phyloP scores from a whole-genome alignment of 108 stramenopile genomes.

The Skeletonema tropicum region DNA sequence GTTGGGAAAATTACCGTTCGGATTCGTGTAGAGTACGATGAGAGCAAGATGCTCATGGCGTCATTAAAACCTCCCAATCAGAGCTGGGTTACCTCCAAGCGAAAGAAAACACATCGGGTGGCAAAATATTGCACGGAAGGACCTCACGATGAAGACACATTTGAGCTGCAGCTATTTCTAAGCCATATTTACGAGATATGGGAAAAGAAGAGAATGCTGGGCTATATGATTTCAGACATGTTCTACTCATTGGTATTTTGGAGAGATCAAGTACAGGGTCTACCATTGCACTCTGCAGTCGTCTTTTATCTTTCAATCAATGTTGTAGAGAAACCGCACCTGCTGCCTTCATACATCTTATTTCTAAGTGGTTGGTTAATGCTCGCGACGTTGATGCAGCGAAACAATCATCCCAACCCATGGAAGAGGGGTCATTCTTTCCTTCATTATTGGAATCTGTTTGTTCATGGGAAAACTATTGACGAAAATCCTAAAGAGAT shows the following conservation, averaged over 20 bases:
- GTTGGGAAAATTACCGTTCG: constrained; percentile 72
- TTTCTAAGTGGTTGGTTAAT: constrained; percentile 69
- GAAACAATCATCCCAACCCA: constrained; percentile 72
- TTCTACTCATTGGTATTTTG: constrained; percentile 69
- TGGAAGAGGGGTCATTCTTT: constrained; percentile 72
- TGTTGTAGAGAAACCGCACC: constrained; percentile 67
- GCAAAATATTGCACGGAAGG: constrained; percentile 59
- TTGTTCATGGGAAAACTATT: constrained; percentile 29
- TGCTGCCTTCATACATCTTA: constrained; percentile 50
- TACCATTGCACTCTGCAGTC: constrained; percentile 74
- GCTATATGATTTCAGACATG: constrained; percentile 38
- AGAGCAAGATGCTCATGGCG: constrained; percentile 48
- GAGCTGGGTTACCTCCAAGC: constrained; percentile 57
- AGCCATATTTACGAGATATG: constrained; percentile 79
- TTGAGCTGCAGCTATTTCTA: constrained; percentile 17
- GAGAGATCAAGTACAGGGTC: constrained; percentile 70
- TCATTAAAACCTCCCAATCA: constrained; percentile 22
- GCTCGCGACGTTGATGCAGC: constrained; percentile 62
- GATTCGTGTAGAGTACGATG: constrained; percentile 62
- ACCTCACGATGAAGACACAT: constrained; percentile 59
- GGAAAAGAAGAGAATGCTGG: constrained; percentile 49
- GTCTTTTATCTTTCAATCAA: constrained; percentile 52
- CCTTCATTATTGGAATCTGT: constrained; percentile 55
- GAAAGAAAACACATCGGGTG: constrained; percentile 58
- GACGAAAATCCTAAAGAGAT: constrained; percentile 11